Base-by-base conservation (phyloP, 257 asterid species). In the Solanum medicagineum region DNA sequence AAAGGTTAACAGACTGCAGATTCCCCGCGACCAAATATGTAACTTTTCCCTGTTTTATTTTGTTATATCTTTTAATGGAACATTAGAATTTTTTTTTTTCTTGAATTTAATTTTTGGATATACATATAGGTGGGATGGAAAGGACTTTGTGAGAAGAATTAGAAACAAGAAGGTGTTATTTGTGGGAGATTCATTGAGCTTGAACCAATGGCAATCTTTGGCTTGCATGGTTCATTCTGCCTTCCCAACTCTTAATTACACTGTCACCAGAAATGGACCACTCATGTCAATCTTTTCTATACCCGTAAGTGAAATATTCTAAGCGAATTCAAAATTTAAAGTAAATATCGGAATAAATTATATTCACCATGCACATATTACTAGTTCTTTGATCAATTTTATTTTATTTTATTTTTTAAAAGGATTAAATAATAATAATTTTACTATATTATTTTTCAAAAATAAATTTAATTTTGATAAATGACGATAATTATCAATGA, bases 161-260 rank as follows among this genome's bases (percentile, higher is more conserved):
- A 73, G 32, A 65, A 86, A 87, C 1, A 88, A 90, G 82, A 56
- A 22, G 56, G 63, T 90, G 0, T 63, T 90, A 81, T 90, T 90
- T 32, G 88, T 88, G 10, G 92, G 92, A 44, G 92, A 90, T 55
- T 90, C 92, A 11, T 47, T 90, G 56, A 83, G 90, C 49, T 85
- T 86, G 10, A 90, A 90, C 49, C 91, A 90, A 44, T 90, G 89
- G 89, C 91, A 90, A 22, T 90, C 91, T 24, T 89, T 86, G 47
- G 83, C 88, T 7, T 90, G 92, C 89, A 80, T 90, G 91, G 82
- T 90, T 59, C 90, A 88, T 65, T 36, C 81, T 7, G 80, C 90
- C 10, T 16, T 71, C 10, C 89, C 90, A 4, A 17, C 29, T 42
- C 45, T 87, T 8, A 81, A 74, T 15, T 87, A 71, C 71, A 56